Evolutionary conservation across 495 filamentous ascomycete genomes (phyloP), one percentile per base, ranked within the genome.

Genomic region (Aspergillus cavernicola): DNA sequence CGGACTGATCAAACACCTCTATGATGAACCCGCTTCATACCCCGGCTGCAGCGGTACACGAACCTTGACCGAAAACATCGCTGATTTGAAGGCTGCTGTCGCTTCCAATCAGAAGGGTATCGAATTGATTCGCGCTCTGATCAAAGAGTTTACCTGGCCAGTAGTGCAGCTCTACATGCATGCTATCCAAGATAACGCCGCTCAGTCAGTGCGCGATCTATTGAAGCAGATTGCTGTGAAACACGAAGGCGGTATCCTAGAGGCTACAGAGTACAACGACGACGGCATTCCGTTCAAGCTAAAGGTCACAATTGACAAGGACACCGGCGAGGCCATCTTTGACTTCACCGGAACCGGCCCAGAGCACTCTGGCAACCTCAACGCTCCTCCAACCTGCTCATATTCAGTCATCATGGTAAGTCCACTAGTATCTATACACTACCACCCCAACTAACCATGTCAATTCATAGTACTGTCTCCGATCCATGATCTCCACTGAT

Each of bases 81-180:
- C 92, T 59, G 93, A 98, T 65, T 80, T 98, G 16, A 92, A 95
- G 67, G 93, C 93, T 1, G 91, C 96, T 60, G 85, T 97, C 16
- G 93, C 93, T 4, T 90, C 92, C 6, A 97, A 98, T 64, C 86
- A 95, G 62, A 96, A 95, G 62, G 93, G 93, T 18, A 96, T 97
- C 55, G 90, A 83, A 42, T 80, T 98, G 26, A 96, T 97, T 52
- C 80, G 78, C 32, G 73, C 77, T 0, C 72, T 98, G 4, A 93
- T 97, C 58, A 81, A 84, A 33, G 92, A 97, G 58, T 97, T 96
- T 56, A 86, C 88, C n/a, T 87, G 92, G 63, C 79, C 86, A 1
- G 88, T 89, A 0, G 93, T 97, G 1, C 83, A 91, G 58, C 90
- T 92, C 66, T 97, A 97, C 68, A 98, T 97, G 92, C 66, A 80